A percentile compares a stretch with the other conserved stretches of the same genome.
Evolutionary conservation across 2,329 filamentous ascomycete genomes (phyloP).

Genomic region (Alternaria consortialis): DNA sequence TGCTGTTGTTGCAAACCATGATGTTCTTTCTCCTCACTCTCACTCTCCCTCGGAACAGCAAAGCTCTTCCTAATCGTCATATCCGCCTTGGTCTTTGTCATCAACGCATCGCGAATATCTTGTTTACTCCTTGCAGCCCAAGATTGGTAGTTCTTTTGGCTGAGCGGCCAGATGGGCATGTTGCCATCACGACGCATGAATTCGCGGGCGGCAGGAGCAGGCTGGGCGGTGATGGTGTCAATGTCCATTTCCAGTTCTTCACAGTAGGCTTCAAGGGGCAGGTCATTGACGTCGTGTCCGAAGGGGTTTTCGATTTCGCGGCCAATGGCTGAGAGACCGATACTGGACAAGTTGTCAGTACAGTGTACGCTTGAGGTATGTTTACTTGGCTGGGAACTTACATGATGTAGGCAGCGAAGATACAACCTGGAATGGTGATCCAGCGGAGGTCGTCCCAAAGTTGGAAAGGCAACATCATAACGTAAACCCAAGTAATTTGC

Average conservation of each 20-base stretch:
- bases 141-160: slow-evolving; percentile 50
- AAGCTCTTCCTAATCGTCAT: slow-evolving; percentile 47
- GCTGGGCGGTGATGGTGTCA: slow-evolving; percentile 72
- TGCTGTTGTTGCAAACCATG: slow-evolving; percentile 23
- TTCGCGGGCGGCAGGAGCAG: slow-evolving; percentile 60
- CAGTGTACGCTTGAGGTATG: background rate
- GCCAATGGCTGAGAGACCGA: slow-evolving; percentile 79
- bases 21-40: slow-evolving; percentile 34
- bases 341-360: slow-evolving; percentile 36
- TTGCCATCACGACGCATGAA: slow-evolving; percentile 62
- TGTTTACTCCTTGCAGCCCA: slow-evolving; percentile 51
- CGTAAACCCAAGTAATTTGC: slow-evolving; percentile 87
- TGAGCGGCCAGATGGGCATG: slow-evolving; percentile 67
- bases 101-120: slow-evolving; percentile 56
- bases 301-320: slow-evolving; percentile 88
- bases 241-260: slow-evolving; percentile 77
- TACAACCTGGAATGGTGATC: slow-evolving; percentile 80
- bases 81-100: slow-evolving; percentile 53
- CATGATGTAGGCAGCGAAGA: slow-evolving; percentile 81
- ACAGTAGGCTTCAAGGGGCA: slow-evolving; percentile 72
- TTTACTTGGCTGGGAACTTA: background rate
- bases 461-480: slow-evolving; percentile 83
- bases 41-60: slow-evolving; percentile 27
- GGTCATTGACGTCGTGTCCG: slow-evolving; percentile 82
- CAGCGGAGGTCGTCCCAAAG: slow-evolving; percentile 70